phyloP scores from a whole-genome alignment of 2,329 filamentous ascomycete species.

The Mariannaea elegans region DNA sequence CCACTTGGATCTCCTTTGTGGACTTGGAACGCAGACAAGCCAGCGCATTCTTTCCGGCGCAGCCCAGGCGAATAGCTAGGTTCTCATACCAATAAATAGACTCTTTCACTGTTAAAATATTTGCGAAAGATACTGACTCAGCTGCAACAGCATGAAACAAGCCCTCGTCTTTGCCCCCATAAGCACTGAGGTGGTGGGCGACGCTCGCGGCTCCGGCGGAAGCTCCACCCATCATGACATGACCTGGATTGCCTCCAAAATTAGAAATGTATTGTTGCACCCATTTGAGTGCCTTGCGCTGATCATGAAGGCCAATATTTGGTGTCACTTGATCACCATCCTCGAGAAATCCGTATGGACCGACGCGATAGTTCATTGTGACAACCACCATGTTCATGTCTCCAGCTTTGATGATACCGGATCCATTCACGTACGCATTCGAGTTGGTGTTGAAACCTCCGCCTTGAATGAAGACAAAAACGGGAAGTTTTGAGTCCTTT shows the following conservation, averaged over 20 bases:
- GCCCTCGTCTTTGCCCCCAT: slow-evolving; percentile 56
- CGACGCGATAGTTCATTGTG: slow-evolving; percentile 80
- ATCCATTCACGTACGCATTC: slow-evolving; percentile 65
- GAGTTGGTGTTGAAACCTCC: slow-evolving; percentile 66
- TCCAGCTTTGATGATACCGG: slow-evolving; percentile 65
- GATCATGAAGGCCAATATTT: slow-evolving; percentile 77
- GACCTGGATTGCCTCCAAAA: slow-evolving; percentile 75
- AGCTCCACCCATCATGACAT: slow-evolving; percentile 74
- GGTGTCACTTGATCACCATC: slow-evolving; percentile 63
- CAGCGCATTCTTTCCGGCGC: slow-evolving; percentile 50
- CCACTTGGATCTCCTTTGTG: slow-evolving; percentile 50
- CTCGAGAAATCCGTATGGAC: slow-evolving; percentile 76
- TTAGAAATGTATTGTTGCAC: slow-evolving; percentile 70
- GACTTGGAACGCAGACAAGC: slow-evolving; percentile 57
- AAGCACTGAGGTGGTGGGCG: slow-evolving; percentile 68
- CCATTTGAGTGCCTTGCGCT: slow-evolving; percentile 75
- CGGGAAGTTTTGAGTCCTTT: slow-evolving; percentile 63
- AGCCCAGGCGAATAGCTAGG: slow-evolving; percentile 54
- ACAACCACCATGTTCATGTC: slow-evolving; percentile 73
- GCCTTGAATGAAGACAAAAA: slow-evolving; percentile 68
- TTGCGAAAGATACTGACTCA: slow-evolving; percentile 62
- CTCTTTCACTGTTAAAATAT: slow-evolving; percentile 55
- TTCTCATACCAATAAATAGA: slow-evolving; percentile 63
- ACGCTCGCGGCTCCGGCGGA: slow-evolving; percentile 74
- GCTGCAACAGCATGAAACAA: slow-evolving; percentile 62